Base-by-base conservation (phyloP, 176 grass and related monocot species). In the Canna indica region DNA sequence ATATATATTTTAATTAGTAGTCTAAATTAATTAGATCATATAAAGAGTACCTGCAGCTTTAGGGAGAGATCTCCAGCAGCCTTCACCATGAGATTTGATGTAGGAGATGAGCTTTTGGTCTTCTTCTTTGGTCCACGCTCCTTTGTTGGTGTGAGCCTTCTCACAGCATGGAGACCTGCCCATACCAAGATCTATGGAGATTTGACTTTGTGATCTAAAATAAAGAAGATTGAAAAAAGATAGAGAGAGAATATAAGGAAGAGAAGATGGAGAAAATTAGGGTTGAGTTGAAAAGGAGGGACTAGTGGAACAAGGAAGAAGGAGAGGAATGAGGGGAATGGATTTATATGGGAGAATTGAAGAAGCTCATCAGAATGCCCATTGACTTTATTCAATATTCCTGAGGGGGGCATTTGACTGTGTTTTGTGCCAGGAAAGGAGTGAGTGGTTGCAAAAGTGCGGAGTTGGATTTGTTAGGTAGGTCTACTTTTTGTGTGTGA, bases 81-180 rank as follows among this genome's bases (percentile, higher is more conserved):
- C 74, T 53, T 76, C 74, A 1, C 74, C 74, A 39, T 76, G 74
- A 45, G 74, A 22, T 50, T 54, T 52, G 74, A 76, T 76, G 60
- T 67, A 76, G 44, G 74, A 46, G 15, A 65, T 36, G 60, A 76
- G 74, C 39, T 44, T 47, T 11, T 53, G 60, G 61, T 76, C 74
- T 35, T 76, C 74, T 36, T 76, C 74, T 45, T 76, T 76, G 1
- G 45, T 76, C 74, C 74, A 76, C 17, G 74, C 60, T 50, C 74
- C 74, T 22, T 66, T 76, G 61, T 66, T 76, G 29, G 60, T 76
- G 61, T 76, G 74, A 50, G 74, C 60, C 61, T 66, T 76, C 74
- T 76, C 74, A 36, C 74, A 76, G n/a, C 74, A 76, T 18, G 74
- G 74, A 66, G 74, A 76, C 74, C 74, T 76, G 22, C 74, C 74